phyloP scores from a whole-genome alignment of 768 basidiomycete genomes.

The Termitomyces sp. region DNA sequence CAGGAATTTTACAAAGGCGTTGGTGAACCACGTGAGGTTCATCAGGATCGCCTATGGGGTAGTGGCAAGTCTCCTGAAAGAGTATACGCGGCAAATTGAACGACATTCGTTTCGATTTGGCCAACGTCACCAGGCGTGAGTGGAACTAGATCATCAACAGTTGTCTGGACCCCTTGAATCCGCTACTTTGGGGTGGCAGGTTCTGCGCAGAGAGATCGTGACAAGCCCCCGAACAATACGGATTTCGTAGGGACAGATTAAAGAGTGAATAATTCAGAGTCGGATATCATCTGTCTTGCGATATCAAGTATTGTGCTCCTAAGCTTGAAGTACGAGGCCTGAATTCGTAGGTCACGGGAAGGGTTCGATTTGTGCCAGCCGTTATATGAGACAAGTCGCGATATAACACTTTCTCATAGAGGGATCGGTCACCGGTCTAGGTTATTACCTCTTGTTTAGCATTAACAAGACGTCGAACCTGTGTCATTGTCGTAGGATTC shows the following conservation, averaged over 20 bases:
- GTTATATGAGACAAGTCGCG: no score
- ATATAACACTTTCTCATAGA: no score
- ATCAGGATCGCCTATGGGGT: background rate
- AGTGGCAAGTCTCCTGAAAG: background rate
- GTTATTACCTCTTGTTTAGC: background rate
- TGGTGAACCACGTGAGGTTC: slow-evolving; percentile 1
- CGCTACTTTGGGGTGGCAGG: background rate
- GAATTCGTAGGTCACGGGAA: background rate
- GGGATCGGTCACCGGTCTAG: no score
- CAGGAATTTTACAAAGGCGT: background rate
- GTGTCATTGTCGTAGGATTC: background rate
- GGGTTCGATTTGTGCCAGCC: background rate
- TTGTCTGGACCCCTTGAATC: background rate
- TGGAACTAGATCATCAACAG: background rate
- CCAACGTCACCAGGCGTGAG: background rate
- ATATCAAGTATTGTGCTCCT: background rate
- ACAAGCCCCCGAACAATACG: background rate
- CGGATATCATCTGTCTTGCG: background rate
- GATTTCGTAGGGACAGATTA: background rate
- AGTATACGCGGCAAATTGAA: slow-evolving; percentile 6
- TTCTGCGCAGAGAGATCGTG: background rate
- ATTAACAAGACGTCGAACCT: background rate
- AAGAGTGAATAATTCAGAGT: background rate
- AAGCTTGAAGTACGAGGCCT: no score
- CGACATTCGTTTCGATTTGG: slow-evolving; percentile 9